Evolutionary conservation across 108 stramenopile genomes (phyloP).

Genomic region (Nitzschia sp.): DNA sequence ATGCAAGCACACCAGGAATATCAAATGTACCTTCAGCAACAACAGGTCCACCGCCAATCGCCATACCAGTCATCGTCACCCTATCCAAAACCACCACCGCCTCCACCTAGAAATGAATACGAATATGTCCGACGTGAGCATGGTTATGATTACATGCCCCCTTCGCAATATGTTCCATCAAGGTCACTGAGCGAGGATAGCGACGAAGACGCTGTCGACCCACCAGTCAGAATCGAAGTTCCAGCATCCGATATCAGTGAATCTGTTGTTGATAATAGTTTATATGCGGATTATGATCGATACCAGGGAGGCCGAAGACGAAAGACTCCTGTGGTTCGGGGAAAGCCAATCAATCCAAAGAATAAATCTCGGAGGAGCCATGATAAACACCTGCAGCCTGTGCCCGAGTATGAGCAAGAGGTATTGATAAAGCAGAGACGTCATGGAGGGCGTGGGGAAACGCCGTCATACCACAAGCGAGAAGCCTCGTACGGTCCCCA

Average conservation of each 20-base stretch:
- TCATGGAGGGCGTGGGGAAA: too few relatives aligned
- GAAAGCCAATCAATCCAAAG: not conserved
- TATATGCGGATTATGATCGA: not conserved
- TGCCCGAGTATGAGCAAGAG: too few relatives aligned
- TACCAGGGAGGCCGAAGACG: not conserved
- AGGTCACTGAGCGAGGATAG: conserved; percentile 12
- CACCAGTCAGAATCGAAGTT: not conserved
- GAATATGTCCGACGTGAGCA: conserved; percentile 22
- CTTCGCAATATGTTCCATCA: conserved; percentile 26
- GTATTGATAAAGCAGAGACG: too few relatives aligned
- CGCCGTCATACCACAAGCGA: too few relatives aligned
- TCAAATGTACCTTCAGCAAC: too few relatives aligned
- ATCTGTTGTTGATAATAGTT: not conserved
- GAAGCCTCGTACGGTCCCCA: too few relatives aligned
- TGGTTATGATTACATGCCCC: conserved; percentile 29
- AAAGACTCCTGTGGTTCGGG: not conserved
- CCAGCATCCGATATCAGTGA: conserved; percentile 16
- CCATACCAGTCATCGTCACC: too few relatives aligned
- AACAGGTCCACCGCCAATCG: conserved; percentile 8
- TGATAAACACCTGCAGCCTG: too few relatives aligned
- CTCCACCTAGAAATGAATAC: conserved; percentile 10
- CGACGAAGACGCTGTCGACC: not conserved
- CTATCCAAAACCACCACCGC: not conserved
- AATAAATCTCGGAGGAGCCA: not conserved
- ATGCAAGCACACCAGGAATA: too few relatives aligned